Evolutionary conservation across 139 green algal genomes (phyloP).

Genomic region (Trebouxia sp.): DNA sequence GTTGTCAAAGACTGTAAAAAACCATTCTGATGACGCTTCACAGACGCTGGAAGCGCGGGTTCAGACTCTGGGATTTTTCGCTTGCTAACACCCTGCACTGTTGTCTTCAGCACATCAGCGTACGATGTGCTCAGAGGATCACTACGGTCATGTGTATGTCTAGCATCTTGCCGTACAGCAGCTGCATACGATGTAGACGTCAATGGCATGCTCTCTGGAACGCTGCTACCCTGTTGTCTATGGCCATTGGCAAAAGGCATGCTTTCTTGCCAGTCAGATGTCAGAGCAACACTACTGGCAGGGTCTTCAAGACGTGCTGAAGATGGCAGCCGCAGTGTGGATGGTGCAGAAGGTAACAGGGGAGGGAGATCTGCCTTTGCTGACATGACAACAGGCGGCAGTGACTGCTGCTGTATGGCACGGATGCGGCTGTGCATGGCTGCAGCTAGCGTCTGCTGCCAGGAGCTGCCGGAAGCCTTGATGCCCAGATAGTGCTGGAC

Average conservation of each 20-base stretch:
- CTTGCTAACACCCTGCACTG: not conserved
- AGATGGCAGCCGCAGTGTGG: not conserved
- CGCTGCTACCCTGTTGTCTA: too few species aligned
- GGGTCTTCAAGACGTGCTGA: not conserved
- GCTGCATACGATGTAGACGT: too few species aligned
- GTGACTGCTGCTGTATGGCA: not conserved
- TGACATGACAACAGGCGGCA: not conserved
- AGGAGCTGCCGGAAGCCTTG: not conserved
- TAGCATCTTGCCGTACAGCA: too few species aligned
- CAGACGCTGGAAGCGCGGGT: not conserved
- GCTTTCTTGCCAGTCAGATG: too few species aligned
- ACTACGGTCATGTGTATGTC: too few species aligned
- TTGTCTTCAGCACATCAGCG: not conserved
- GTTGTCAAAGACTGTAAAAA: not conserved
- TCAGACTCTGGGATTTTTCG: not conserved
- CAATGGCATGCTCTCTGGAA: too few species aligned
- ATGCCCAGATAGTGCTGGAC: conserved; percentile 20
- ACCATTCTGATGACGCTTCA: conserved; percentile 11
- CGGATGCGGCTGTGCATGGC: conserved; percentile 19
- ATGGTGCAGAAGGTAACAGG: not conserved
- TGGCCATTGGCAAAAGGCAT: too few species aligned
- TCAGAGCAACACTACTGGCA: too few species aligned
- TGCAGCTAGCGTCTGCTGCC: not conserved
- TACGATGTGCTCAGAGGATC: not conserved
- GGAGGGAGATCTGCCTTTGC: not conserved